Conservation (phyloP, 208 protist genomes). For the Acanthamoeba divionensis region DNA sequence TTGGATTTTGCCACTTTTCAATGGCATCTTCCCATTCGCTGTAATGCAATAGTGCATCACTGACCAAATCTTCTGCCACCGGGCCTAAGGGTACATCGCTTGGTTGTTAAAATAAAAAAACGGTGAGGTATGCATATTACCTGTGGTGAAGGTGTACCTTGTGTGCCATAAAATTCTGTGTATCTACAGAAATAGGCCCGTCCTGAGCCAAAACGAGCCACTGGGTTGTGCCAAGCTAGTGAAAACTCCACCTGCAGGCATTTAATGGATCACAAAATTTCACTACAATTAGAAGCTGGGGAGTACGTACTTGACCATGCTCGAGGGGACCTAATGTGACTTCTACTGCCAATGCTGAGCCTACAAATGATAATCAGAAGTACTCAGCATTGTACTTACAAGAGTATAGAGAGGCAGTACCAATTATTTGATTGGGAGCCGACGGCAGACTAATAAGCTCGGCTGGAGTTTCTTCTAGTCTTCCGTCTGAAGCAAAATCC, state of each 20-base stretch:
- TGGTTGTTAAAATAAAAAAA: no score
- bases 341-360: neutral
- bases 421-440: no score
- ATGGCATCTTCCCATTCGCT: conserved; percentile 64
- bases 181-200: conserved; percentile 54
- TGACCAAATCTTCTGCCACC: conserved; percentile 48
- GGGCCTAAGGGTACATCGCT: no score
- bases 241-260: conserved; percentile 63
- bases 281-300: neutral
- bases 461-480: neutral
- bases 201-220: conserved; percentile 55
- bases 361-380: no score
- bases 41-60: conserved; percentile 59
- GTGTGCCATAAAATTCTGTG: conserved; percentile 60
- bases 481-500: neutral
- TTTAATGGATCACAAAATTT: neutral
- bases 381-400: no score
- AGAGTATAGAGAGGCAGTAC: no score
- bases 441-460: no score
- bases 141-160: neutral
- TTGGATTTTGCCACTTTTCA: conserved; percentile 57
- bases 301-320: neutral
- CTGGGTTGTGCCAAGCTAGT: conserved; percentile 72
- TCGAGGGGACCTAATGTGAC: neutral
- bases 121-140: neutral